Evolutionary conservation across 306 rosid genomes (phyloP), one percentile per base, ranked within the genome.

Genomic region (Sophora flavescens): DNA sequence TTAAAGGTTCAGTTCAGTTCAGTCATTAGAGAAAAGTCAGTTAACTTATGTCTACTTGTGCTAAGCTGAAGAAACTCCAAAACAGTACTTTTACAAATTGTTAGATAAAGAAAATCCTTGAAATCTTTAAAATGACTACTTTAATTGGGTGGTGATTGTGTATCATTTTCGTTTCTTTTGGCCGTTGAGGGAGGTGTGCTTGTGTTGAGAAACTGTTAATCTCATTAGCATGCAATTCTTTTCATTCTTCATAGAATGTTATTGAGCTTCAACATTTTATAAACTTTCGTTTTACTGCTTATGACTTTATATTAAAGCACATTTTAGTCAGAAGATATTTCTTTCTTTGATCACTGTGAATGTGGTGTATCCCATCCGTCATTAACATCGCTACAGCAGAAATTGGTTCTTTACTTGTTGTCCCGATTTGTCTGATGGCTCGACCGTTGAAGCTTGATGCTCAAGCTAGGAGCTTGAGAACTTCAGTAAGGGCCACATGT

Each of bases 311-410:
- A 52, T 32, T 15, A 58, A 80, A 65, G 63, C 54, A 58, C 35
- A 14, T 13, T 11, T 30, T 39, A 36, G 47, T 52, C 78, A 10
- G 54, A 80, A 65, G 44, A 64, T 26, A 47, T 50, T 16, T 48
- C 62, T 80, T 69, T 59, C 33, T 52, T 47, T 68, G 17, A 63
- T 73, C 74, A 72, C 76, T 35, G 3, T 65, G 68, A 78, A 71
- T 78, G 48, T 74, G 64, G 41, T 39, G 70, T 72, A 75, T 75
- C 41, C 13, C 67, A 7, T 95, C 97, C 2, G 90, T 95, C 80
- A 81, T 95, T 58, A 95, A 95, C 88, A 92, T 92, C 16, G 94
- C 98, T 33, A 85, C 97, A 50, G 98, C 97, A 30, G 97, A 95
- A 80, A 85, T 92, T 41, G 97, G 97, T 60, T 97, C 93, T 6